Conservation (phyloP, 106 monocot genomes). For the Hemerocallis citrina region DNA sequence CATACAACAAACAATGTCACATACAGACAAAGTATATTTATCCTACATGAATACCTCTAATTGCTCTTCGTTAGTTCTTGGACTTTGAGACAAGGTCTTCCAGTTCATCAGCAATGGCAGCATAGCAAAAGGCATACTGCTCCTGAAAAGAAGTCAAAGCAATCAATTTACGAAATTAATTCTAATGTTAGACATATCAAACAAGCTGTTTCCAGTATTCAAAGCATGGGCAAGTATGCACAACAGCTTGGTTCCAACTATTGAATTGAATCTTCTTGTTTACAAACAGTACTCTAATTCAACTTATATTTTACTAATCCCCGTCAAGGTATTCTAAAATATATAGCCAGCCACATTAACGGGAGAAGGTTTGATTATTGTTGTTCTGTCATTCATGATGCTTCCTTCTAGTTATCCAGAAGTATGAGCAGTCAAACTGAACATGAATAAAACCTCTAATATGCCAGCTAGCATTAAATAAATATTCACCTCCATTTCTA, state of each 20-base stretch:
- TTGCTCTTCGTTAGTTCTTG: constrained; percentile 8
- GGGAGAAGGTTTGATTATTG: not conserved
- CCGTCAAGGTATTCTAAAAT: too few species aligned
- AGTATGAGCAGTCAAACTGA: too few species aligned
- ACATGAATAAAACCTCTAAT: too few species aligned
- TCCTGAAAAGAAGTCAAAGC: constrained; percentile 38
- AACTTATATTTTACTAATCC: too few species aligned
- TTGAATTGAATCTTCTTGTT: too few species aligned
- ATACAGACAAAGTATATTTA: not conserved
- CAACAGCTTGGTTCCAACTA: too few species aligned
- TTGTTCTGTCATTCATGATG: too few species aligned
- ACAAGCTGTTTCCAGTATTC: constrained; percentile 2
- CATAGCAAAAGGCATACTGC: constrained; percentile 83
- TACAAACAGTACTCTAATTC: too few species aligned
- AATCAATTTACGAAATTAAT: not conserved
- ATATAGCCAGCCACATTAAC: not conserved
- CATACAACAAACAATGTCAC: not conserved
- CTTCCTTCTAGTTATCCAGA: too few species aligned
- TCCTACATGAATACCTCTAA: not conserved
- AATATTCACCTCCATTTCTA: not conserved
- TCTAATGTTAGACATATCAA: not conserved
- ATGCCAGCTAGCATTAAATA: not conserved
- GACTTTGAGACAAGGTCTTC: constrained; percentile 59
- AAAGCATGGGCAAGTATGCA: not conserved
- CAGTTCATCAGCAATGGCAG: constrained; percentile 73